Evolutionary conservation across 495 filamentous ascomycete species (phyloP).

Genomic region (Penicillium manginii): DNA sequence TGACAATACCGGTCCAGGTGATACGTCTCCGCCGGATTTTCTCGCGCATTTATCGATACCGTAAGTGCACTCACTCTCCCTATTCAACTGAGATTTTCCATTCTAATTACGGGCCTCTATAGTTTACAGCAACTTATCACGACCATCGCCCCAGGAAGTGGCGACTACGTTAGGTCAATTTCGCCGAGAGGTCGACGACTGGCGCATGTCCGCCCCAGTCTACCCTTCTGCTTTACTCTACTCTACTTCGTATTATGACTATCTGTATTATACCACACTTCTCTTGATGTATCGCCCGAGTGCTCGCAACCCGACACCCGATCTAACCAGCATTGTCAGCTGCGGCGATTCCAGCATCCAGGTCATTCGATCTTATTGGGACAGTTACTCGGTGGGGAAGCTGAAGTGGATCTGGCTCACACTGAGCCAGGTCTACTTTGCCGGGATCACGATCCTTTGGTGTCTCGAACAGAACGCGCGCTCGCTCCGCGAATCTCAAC

Average conservation of each 20-base stretch:
- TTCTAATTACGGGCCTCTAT: not conserved
- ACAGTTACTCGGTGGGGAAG: conserved; percentile 52
- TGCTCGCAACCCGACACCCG: conserved; percentile 50
- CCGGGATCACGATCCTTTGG: conserved; percentile 54
- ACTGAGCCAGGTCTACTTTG: conserved; percentile 56
- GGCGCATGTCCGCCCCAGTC: conserved; percentile 43
- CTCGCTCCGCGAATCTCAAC: conserved; percentile 42
- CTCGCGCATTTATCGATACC: conserved; percentile 49
- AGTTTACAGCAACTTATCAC: conserved; percentile 51
- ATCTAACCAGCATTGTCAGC: conserved; percentile 45
- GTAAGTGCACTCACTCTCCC: conserved; percentile 32
- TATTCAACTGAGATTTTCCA: not conserved
- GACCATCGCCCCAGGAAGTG: conserved; percentile 40
- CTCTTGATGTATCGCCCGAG: conserved; percentile 56
- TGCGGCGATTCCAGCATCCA: conserved; percentile 55
- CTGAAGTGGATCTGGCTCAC: conserved; percentile 61
- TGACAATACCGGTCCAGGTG: conserved; percentile 55
- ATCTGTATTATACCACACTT: conserved; percentile 56
- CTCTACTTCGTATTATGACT: conserved; percentile 53
- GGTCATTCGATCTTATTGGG: conserved; percentile 55
- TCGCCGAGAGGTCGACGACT: conserved; percentile 53
- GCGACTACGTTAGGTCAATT: conserved; percentile 42
- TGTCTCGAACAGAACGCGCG: conserved; percentile 52
- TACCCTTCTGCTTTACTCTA: conserved; percentile 49
- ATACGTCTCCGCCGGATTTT: conserved; percentile 53